These are phyloP conservation scores for Blastobotrys petasosporus DNA, from an alignment of 1,139 yeast species.

Conservation along the genomic window DNA sequence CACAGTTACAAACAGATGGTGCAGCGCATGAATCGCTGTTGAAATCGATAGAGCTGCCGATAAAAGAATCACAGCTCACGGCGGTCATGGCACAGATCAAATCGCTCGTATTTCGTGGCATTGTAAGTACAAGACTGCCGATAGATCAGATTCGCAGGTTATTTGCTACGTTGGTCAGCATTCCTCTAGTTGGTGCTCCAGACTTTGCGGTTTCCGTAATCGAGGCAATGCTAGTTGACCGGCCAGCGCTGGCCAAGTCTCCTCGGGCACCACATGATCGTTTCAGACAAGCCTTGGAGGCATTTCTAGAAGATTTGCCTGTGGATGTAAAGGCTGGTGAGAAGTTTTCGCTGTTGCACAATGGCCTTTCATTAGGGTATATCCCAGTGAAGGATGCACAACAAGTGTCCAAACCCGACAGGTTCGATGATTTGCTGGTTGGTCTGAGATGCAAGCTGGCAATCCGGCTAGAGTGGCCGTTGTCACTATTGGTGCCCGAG, in stretches of 20 bases:
- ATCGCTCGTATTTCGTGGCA: slow-evolving; percentile 18
- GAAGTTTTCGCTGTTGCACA: no score
- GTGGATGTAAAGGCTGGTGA: not conserved
- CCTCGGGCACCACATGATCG: slow-evolving; percentile 5
- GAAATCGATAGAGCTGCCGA: slow-evolving; percentile 15
- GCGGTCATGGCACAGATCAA: slow-evolving; percentile 16
- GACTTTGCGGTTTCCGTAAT: slow-evolving; percentile 16
- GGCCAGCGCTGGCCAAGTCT: not conserved
- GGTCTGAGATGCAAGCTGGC: slow-evolving; percentile 17
- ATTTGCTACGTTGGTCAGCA: slow-evolving; percentile 18
- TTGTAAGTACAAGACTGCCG: slow-evolving; percentile 20
- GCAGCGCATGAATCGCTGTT: slow-evolving; percentile 13
- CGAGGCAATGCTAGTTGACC: not conserved
- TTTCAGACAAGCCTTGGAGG: slow-evolving; percentile 9
- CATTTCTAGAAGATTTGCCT: slow-evolving; percentile 5
- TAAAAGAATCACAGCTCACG: slow-evolving; percentile 16
- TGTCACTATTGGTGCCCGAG: slow-evolving; percentile 17
- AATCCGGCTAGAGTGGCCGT: slow-evolving; percentile 22
- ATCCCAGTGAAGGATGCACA: slow-evolving; percentile 10
- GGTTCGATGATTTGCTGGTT: slow-evolving; percentile 20
- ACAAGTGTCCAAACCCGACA: slow-evolving; percentile 14
- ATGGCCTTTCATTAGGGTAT: not conserved
- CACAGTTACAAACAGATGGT: slow-evolving; percentile 14
- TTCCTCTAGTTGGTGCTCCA: slow-evolving; percentile 21
- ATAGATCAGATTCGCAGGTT: slow-evolving; percentile 12